Evolutionary conservation across 2,329 filamentous ascomycete genomes (phyloP), one percentile per base, ranked within the genome.

Genomic region (Teratosphaeria pseudoeucalypti): DNA sequence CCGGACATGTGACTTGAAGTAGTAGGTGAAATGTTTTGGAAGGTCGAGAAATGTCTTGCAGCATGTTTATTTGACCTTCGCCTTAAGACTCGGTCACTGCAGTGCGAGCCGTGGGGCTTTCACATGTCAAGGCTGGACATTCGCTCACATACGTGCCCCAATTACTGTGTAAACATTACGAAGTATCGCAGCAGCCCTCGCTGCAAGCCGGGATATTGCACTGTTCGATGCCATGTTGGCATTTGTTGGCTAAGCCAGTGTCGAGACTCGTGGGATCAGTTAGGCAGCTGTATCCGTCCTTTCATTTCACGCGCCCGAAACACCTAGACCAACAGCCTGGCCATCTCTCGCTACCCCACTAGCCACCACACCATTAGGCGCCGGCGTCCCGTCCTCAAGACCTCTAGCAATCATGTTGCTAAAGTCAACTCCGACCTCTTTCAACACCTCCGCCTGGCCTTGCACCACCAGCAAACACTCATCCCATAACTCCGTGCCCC

Each of bases 401-500:
- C 81, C 84, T 64, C 80, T 80, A 16, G 88, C 89, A 14, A 96
- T 85, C 59, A 97, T 75, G 65, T 89, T 89, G 59, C 82, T 84
- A 71, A 99, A 97, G 73, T 99, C 92, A 34, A 99, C 77, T 0
- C 92, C 92, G 26, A 96, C 92, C 62, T 95, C 89, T 6, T 83
- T 82, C 60, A 99, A 77, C 78, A 94, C 85, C 60, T 79, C 81
- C 0, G 90, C 90, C 75, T 97, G 92, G 57, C 87, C 84, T 71
- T 84, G 87, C 4, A 92, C 90, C 65, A 88, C 82, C 52, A 87
- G 84, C 78, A 96, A 85, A 74, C 94, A 97, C 68, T 89, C 83
- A 57, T 82, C 82, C 89, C 90, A 96, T 1, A 89, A 82, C 53
- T 84, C 81, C 14, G 87, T 87, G n/a, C 82, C 85, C 56, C 80